A percentile compares a stretch with the other conserved stretches of the same genome.
phyloP scores from a whole-genome alignment of 2,329 filamentous ascomycete species.

The Lachnellula occidentalis region DNA sequence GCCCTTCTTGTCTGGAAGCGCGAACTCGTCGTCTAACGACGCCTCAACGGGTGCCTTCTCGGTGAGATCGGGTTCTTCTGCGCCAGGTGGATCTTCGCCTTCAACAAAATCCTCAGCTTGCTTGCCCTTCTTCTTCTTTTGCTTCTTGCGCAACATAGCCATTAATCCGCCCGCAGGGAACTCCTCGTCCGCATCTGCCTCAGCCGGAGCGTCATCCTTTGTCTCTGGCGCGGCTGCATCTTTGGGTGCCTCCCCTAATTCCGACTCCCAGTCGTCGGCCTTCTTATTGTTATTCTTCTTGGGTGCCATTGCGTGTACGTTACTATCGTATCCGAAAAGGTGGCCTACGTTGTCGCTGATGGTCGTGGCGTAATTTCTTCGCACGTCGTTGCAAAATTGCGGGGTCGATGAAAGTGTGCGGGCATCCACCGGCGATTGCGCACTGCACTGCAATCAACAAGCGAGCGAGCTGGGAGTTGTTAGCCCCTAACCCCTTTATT shows the following conservation, averaged over 20 bases:
- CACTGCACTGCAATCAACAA: no score
- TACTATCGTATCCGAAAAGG: neutral
- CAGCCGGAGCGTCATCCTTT: conserved; percentile 41
- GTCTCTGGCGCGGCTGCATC: conserved; percentile 40
- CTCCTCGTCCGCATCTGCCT: conserved; percentile 45
- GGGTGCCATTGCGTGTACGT: conserved; percentile 64
- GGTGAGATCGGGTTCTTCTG: conserved; percentile 41
- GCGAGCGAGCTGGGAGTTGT: no score
- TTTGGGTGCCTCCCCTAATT: conserved; percentile 73
- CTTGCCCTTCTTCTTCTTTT: conserved; percentile 60
- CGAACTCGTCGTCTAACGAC: conserved; percentile 79
- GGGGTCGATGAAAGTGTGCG: no score
- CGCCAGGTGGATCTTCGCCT: conserved; percentile 52
- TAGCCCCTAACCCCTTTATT: neutral
- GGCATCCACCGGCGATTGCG: no score
- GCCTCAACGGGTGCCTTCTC: conserved; percentile 76
- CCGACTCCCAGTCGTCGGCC: conserved; percentile 91
- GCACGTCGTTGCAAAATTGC: neutral
- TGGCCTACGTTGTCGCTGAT: neutral
- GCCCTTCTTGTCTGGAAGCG: conserved; percentile 66
- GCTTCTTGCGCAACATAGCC: conserved; percentile 75
- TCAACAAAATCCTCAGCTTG: conserved; percentile 75
- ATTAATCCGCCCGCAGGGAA: conserved; percentile 59
- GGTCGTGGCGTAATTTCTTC: neutral
- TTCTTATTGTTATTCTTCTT: conserved; percentile 94